These are phyloP conservation scores for Beauveria sp. DNA, from an alignment of 2,329 filamentous ascomycete genomes.

Conservation along the genomic window DNA sequence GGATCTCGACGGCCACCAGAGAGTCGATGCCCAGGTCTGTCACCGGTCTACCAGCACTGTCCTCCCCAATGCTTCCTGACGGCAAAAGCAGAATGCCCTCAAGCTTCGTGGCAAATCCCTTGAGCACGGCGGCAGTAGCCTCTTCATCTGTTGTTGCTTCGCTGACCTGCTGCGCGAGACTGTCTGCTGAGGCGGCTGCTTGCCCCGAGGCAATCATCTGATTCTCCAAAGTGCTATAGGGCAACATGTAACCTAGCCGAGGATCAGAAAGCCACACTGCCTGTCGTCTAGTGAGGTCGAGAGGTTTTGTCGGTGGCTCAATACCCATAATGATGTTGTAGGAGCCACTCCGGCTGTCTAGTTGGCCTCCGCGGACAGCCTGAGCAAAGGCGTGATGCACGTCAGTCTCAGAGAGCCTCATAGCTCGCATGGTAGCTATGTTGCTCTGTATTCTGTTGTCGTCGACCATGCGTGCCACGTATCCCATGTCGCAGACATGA, in stretches of 20 bases:
- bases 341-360: neutral
- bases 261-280: neutral
- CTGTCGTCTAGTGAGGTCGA: neutral
- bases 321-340: conserved; percentile 15
- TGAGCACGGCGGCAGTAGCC: neutral
- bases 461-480: conserved; percentile 20
- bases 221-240: neutral
- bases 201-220: neutral
- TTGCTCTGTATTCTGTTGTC: neutral
- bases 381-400: conserved; percentile 21
- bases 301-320: conserved; percentile 11
- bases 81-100: neutral
- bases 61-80: neutral
- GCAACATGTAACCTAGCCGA: neutral
- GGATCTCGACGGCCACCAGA: conserved; percentile 27
- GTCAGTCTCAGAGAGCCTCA: conserved; percentile 21
- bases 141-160: neutral
- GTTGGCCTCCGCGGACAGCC: neutral
- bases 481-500: conserved; percentile 31
- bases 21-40: conserved; percentile 23
- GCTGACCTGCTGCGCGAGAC: neutral
- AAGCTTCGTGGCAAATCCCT: neutral
- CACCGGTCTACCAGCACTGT: neutral
- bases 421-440: conserved; percentile 1
- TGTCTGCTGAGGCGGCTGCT: neutral